phyloP scores from a whole-genome alignment of 306 rosid species.

The Inga oerstediana region DNA sequence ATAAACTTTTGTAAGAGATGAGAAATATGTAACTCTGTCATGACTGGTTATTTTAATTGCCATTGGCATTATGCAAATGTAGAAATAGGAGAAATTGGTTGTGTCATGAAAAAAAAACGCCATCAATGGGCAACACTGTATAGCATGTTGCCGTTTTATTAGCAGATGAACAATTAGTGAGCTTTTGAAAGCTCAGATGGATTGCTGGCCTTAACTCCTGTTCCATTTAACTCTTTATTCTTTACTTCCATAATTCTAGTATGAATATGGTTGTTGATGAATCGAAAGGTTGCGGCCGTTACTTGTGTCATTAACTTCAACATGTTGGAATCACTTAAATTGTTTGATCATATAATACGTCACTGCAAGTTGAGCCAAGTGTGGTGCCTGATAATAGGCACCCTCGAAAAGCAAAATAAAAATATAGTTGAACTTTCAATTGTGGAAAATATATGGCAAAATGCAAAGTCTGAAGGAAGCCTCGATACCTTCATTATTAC shows the following conservation, averaged over 20 bases:
- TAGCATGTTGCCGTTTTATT: neutral
- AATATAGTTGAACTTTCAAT: neutral
- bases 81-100: neutral
- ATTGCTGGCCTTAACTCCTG: neutral
- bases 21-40: conserved; percentile 1
- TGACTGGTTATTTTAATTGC: conserved; percentile 17
- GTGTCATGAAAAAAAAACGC: neutral
- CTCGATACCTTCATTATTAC: neutral
- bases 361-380: neutral
- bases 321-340: neutral
- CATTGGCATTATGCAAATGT: conserved; percentile 1
- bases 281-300: conserved; percentile 4
- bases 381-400: neutral
- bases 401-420: neutral
- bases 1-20: conserved; percentile 31
- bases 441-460: neutral
- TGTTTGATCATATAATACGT: neutral
- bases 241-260: neutral
- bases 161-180: neutral
- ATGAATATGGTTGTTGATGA: neutral
- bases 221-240: neutral
- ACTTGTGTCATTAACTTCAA: neutral
- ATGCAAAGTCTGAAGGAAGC: neutral
- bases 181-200: conserved; percentile 3
- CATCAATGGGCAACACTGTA: neutral